phyloP scores from a whole-genome alignment of 768 basidiomycete species.

The Paxillus involutus region DNA sequence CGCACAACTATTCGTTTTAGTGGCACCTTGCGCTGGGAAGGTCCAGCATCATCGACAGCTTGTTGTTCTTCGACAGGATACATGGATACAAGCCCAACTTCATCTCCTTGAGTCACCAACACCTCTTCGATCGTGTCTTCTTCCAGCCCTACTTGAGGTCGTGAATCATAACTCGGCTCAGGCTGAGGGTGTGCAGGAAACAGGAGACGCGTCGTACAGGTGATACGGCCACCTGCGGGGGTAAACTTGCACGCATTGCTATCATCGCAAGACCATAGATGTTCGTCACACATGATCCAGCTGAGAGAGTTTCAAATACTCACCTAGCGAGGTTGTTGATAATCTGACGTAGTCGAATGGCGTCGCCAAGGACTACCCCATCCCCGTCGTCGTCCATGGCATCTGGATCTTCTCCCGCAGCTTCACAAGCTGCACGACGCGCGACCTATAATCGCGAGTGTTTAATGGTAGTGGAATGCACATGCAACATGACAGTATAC shows the following conservation, averaged over 20 bases:
- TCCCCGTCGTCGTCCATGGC: slow-evolving; percentile 37
- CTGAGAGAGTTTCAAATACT: not conserved
- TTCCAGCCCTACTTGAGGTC: slow-evolving; percentile 3
- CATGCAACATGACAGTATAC: slow-evolving; percentile 29
- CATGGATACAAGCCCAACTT: slow-evolving; percentile 19
- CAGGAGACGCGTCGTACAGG: slow-evolving; percentile 65
- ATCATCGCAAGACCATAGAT: not conserved
- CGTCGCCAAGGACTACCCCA: slow-evolving; percentile 81
- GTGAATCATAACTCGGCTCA: slow-evolving; percentile 6
- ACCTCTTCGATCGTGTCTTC: slow-evolving; percentile 24
- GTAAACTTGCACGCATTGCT: slow-evolving; percentile 86
- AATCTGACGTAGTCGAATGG: slow-evolving; percentile 77
- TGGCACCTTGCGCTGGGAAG: slow-evolving; percentile 13
- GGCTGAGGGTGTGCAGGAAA: slow-evolving; percentile 24
- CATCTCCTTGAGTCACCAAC: slow-evolving; percentile 32
- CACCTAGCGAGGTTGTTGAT: slow-evolving; percentile 82
- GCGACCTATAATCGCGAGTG: slow-evolving; percentile 45
- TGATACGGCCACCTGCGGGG: slow-evolving; percentile 63
- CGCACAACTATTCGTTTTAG: slow-evolving; percentile 75
- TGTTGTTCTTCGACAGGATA: not conserved
- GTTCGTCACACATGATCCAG: not conserved
- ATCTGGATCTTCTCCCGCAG: slow-evolving; percentile 47
- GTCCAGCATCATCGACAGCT: not conserved
- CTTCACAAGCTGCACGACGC: slow-evolving; percentile 56
- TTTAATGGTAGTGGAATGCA: not conserved